Conservation (phyloP, 148 eudicot species). For the Camellia lanceoleosa region DNA sequence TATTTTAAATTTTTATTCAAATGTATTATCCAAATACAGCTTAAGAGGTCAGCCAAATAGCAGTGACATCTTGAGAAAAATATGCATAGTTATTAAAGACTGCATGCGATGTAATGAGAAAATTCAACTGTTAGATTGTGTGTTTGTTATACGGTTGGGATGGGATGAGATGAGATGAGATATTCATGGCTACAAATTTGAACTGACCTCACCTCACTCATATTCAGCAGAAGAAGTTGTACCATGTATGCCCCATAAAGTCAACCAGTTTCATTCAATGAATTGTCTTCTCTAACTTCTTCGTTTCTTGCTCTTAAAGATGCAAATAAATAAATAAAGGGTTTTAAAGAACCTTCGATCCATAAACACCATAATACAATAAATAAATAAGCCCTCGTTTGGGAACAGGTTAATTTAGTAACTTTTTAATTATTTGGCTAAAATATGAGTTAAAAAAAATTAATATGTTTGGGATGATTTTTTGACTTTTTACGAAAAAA, state of each 20-base stretch:
- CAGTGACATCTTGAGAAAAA: conserved; percentile 1
- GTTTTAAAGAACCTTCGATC: background rate
- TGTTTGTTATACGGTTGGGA: too few relatives aligned
- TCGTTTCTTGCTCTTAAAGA: background rate
- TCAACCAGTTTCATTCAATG: background rate
- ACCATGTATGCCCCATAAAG: background rate
- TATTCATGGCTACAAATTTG: background rate
- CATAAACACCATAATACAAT: background rate
- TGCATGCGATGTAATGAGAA: background rate
- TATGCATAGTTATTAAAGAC: background rate
- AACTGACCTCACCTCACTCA: background rate
- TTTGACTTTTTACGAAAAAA: too few relatives aligned
- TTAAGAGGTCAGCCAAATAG: too few relatives aligned
- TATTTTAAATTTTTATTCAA: too few relatives aligned
- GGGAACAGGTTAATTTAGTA: too few relatives aligned
- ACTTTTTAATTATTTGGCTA: too few relatives aligned
- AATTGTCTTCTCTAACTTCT: background rate
- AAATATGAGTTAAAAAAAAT: too few relatives aligned
- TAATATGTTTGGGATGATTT: too few relatives aligned
- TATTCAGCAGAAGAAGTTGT: background rate
- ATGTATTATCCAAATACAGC: too few relatives aligned
- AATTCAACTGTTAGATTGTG: background rate
- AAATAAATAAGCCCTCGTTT: too few relatives aligned
- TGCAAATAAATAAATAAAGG: background rate
- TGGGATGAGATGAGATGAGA: background rate